A percentile compares a stretch with the other conserved stretches of the same genome.
These are phyloP conservation scores for Blastobotrys indianensis DNA, from an alignment of 1,139 yeast species.

Conservation along the genomic window DNA sequence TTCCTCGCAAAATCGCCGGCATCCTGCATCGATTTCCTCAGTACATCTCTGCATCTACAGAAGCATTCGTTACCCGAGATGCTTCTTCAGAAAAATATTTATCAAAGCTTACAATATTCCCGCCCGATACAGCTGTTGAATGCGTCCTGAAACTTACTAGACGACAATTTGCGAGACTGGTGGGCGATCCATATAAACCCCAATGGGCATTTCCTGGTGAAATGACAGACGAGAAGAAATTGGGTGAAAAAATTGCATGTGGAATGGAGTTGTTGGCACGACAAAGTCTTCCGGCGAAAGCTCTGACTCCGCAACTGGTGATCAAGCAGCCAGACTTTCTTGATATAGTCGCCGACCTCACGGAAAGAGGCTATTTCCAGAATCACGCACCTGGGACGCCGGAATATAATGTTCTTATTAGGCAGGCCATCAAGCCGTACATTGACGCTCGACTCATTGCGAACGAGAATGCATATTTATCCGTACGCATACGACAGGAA, in stretches of 20 bases:
- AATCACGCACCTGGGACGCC: slow-evolving; percentile 16
- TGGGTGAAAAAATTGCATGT: slow-evolving; percentile 27
- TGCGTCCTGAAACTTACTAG: slow-evolving; percentile 23
- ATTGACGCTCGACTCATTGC: slow-evolving; percentile 12
- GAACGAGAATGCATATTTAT: slow-evolving; percentile 14
- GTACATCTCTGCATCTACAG: slow-evolving; percentile 16
- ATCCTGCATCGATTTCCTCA: slow-evolving; percentile 19
- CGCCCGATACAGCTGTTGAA: slow-evolving; percentile 21
- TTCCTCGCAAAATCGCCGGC: slow-evolving; percentile 20
- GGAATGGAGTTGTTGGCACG: slow-evolving; percentile 25
- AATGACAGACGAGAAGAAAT: slow-evolving; percentile 14
- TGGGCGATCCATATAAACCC: slow-evolving; percentile 14
- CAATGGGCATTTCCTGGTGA: slow-evolving; percentile 15
- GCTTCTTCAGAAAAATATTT: not conserved
- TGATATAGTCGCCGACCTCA: slow-evolving; percentile 14
- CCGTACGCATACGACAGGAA: slow-evolving; percentile 6
- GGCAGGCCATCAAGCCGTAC: slow-evolving; percentile 15
- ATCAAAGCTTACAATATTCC: slow-evolving; percentile 5
- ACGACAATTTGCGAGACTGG: slow-evolving; percentile 24
- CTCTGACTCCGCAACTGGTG: slow-evolving; percentile 5
- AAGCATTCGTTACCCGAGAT: slow-evolving; percentile 11
- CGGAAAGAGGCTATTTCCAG: slow-evolving; percentile 19
- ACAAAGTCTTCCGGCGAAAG: slow-evolving; percentile 2
- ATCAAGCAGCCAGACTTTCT: slow-evolving; percentile 14
- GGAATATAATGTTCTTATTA: slow-evolving; percentile 11